These are phyloP conservation scores for Curvularia lunata DNA, from an alignment of 2,329 filamentous ascomycete species.

Conservation along the genomic window DNA sequence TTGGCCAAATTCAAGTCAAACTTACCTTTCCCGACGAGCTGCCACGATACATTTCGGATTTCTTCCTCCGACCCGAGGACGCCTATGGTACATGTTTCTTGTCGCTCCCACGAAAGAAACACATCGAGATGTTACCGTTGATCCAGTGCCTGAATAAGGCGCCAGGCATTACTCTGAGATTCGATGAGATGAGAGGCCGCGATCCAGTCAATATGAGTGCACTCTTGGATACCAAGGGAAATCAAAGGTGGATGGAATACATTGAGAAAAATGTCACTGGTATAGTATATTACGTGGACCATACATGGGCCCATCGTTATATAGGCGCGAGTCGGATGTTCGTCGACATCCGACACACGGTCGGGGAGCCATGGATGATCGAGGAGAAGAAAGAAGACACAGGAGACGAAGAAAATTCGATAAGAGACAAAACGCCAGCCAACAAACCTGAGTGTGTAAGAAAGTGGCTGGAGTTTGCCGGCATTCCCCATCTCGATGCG, in stretches of 20 bases:
- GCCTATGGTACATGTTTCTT: not conserved
- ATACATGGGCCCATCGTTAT: too few relatives aligned
- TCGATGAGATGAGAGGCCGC: not conserved
- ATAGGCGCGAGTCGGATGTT: not conserved
- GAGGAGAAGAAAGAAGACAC: not conserved
- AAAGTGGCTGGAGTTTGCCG: not conserved
- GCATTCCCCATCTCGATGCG: not conserved
- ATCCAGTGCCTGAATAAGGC: not conserved
- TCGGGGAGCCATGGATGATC: not conserved
- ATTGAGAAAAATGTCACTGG: not conserved
- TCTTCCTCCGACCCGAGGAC: not conserved
- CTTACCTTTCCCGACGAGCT: not conserved
- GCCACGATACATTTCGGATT: not conserved
- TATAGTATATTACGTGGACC: not conserved
- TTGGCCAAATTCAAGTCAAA: not conserved
- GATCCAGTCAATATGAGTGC: not conserved
- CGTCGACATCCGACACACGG: not conserved
- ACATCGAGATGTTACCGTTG: not conserved
- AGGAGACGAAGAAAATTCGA: not conserved
- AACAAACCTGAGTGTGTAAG: not conserved
- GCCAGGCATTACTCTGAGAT: not conserved
- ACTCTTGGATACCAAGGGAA: not conserved
- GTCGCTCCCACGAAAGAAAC: too few relatives aligned
- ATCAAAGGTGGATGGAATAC: not conserved
- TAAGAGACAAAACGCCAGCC: not conserved